phyloP scores from a whole-genome alignment of 129 eudicot species.

The Deinandra increscens region DNA sequence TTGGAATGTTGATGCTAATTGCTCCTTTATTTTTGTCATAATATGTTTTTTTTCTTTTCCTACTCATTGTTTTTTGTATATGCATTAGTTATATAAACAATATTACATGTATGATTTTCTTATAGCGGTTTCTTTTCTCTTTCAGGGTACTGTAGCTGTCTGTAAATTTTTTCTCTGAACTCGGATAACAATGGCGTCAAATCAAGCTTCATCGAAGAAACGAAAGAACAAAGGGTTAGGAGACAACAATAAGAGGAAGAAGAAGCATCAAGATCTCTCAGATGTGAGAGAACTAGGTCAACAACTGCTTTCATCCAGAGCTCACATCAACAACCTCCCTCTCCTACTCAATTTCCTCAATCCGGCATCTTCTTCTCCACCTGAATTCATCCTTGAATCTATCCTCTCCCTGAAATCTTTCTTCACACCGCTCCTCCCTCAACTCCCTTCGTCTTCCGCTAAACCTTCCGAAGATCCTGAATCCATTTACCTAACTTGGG shows the following conservation, averaged over 20 bases:
- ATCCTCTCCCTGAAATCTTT: constrained; percentile 78
- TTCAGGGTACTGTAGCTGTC: not conserved
- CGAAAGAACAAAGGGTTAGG: constrained; percentile 34
- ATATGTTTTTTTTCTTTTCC: too few species aligned
- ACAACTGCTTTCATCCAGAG: constrained; percentile 61
- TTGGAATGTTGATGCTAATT: too few species aligned
- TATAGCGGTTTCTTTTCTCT: too few species aligned
- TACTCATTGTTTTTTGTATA: too few species aligned
- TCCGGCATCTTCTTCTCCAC: constrained; percentile 44
- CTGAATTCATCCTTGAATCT: constrained; percentile 53
- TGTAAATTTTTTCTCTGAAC: not conserved
- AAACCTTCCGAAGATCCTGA: constrained; percentile 56
- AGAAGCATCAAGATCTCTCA: constrained; percentile 39
- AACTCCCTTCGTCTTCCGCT: constrained; percentile 56
- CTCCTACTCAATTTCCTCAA: constrained; percentile 44
- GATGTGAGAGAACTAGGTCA: constrained; percentile 61
- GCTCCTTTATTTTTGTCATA: too few species aligned
- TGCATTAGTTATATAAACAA: too few species aligned
- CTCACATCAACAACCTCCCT: constrained; percentile 80
- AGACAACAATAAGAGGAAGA: constrained; percentile 21
- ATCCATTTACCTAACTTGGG: constrained; percentile 60
- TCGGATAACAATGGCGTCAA: constrained; percentile 40
- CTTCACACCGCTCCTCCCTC: constrained; percentile 66
- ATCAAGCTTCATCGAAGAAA: constrained; percentile 26
- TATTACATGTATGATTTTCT: too few species aligned